Conservation (phyloP, 1,284 basidiomycete genomes). For the Leccinum huronense region DNA sequence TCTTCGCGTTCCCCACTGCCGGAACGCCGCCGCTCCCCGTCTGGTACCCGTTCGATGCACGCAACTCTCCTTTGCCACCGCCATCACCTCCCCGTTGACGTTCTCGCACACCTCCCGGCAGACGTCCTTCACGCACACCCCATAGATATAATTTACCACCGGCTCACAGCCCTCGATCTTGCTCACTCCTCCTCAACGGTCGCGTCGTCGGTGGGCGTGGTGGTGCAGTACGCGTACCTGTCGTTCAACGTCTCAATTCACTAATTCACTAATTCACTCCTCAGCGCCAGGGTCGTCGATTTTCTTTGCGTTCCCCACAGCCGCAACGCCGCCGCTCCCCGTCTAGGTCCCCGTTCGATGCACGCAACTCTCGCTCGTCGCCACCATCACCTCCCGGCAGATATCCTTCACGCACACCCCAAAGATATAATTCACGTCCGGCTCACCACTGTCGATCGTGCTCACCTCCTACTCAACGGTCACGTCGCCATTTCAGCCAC, state of each 20-base stretch:
- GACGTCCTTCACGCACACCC: constrained; percentile 38
- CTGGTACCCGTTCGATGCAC: constrained; percentile 35
- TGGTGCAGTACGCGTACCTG: constrained; percentile 35
- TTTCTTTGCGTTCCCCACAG: constrained; percentile 40
- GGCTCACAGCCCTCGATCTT: constrained; percentile 31
- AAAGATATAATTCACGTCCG: constrained; percentile 21
- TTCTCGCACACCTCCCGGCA: constrained; percentile 36
- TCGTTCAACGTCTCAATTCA: constrained; percentile 7
- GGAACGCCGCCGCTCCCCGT: constrained; percentile 31
- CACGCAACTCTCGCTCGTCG: constrained; percentile 46
- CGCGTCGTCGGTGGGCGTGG: constrained; percentile 38
- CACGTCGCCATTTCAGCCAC: constrained; percentile 29
- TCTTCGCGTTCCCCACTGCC: constrained; percentile 40
- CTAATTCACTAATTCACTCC: constrained; percentile 18
- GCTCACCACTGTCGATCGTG: constrained; percentile 33
- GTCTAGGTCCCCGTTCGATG: constrained; percentile 35
- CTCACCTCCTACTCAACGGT: constrained; percentile 31
- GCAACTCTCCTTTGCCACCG: constrained; percentile 48
- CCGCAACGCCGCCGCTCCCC: constrained; percentile 31
- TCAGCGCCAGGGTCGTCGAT: constrained; percentile 39
- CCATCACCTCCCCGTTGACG: constrained; percentile 35
- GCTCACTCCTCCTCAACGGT: constrained; percentile 31
- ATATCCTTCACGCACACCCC: constrained; percentile 38
- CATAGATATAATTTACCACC: constrained; percentile 22
- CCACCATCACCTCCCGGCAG: constrained; percentile 34